Evolutionary conservation across 148 eudicot genomes (phyloP).

Genomic region (Rhododendron molle): DNA sequence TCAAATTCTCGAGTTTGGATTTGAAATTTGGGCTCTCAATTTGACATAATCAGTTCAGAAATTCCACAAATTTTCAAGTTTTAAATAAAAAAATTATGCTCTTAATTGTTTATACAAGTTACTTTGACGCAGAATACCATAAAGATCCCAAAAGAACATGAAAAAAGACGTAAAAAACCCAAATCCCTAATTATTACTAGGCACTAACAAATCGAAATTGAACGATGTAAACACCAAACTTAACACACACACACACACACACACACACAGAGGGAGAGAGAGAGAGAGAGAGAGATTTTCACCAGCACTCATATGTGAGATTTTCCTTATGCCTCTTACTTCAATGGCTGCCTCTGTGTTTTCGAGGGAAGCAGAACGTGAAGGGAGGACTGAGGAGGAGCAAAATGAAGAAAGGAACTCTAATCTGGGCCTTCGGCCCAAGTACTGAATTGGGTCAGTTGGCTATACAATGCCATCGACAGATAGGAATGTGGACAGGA

Average conservation of each 20-base stretch:
- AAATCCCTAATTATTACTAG: not conserved
- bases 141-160: not conserved
- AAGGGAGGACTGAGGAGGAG: too few relatives aligned
- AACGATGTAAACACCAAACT: not conserved
- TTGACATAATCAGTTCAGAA: not conserved
- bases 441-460: not conserved
- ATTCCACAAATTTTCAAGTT: too few relatives aligned
- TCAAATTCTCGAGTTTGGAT: not conserved
- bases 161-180: not conserved
- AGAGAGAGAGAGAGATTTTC: constrained; percentile 10
- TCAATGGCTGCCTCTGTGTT: not conserved
- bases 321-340: not conserved
- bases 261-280: too few relatives aligned
- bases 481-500: too few relatives aligned
- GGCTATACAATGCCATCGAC: not conserved
- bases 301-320: constrained; percentile 21
- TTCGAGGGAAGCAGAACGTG: not conserved
- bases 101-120: not conserved
- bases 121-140: not conserved
- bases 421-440: not conserved
- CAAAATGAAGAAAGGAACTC: not conserved
- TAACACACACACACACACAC: too few relatives aligned
- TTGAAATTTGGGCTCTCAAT: not conserved
- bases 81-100: not conserved
- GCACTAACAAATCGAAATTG: not conserved